Evolutionary conservation across 2,329 filamentous ascomycete species (phyloP).

Genomic region (Alternaria triticimaculans): DNA sequence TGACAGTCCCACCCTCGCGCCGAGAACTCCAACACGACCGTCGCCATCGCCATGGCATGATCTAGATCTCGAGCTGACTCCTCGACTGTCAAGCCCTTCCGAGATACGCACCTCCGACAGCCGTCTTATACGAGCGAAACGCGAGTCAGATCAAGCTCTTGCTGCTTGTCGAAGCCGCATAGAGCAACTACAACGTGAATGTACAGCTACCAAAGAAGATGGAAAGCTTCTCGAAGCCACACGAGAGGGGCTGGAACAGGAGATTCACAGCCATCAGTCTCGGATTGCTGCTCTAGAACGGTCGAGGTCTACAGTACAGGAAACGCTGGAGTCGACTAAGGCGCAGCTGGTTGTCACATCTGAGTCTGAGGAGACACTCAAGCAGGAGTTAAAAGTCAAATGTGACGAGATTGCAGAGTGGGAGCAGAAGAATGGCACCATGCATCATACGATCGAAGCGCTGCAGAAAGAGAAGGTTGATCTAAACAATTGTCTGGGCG

Average conservation of each 20-base stretch:
- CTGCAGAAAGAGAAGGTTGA: conserved; percentile 33
- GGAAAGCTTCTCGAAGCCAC: conserved; percentile 23
- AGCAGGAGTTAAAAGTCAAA: conserved; percentile 33
- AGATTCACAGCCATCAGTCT: conserved; percentile 37
- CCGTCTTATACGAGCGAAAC: conserved; percentile 46
- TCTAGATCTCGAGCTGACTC: conserved; percentile 28
- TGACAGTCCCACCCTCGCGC: conserved; percentile 19
- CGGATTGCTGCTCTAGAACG: conserved; percentile 39
- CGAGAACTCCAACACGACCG: conserved; percentile 33
- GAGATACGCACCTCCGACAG: conserved; percentile 44
- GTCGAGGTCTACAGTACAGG: conserved; percentile 31
- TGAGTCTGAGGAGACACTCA: conserved; percentile 27
- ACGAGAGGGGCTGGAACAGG: conserved; percentile 30
- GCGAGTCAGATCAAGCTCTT: conserved; percentile 47
- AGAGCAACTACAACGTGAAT: conserved; percentile 41
- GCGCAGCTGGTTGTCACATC: conserved; percentile 26
- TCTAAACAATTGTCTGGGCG: conserved; percentile 28
- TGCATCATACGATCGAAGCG: conserved; percentile 26
- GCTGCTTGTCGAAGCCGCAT: conserved; percentile 44
- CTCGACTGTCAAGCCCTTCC: conserved; percentile 19
- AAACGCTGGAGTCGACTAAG: conserved; percentile 30
- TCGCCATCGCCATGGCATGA: conserved; percentile 34
- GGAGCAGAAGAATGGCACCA: conserved; percentile 21
- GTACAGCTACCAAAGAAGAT: conserved; percentile 34
- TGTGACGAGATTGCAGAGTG: conserved; percentile 35